Base-by-base conservation (phyloP, 257 asterid genomes). In the Eucommia ulmoides region DNA sequence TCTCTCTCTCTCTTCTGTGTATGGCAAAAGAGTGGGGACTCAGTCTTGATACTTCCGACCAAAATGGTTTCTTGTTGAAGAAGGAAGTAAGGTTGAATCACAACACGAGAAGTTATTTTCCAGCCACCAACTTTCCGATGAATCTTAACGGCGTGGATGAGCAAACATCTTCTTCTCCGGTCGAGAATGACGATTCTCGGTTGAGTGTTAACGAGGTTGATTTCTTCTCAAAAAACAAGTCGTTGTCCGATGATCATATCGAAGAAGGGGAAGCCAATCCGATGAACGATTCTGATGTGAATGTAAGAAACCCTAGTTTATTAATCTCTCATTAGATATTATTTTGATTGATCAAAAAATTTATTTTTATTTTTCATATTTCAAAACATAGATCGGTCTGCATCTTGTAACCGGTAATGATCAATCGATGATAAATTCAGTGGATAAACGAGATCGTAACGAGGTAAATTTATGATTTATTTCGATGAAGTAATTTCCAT, bases 1-100 rank as follows among this genome's bases (percentile, higher is more conserved):
- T 29, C 38, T 29, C 38, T 29, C 7, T 12, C 12, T 29, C 12
- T 12, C 12, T 29, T 29, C 12, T 29, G 38, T 29, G 19, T 42
- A 42, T 42, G 48, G 48, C 20, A 42, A 42, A 42, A 42, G 48
- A 16, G 2, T 42, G 48, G 48, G 48, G 48, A 16, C 20, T 42
- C 4, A 42, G 9, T 18, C 48, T 42, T 0, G 48, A 42, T 16
- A 42, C 7, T 16, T 42, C 48, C 9, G 48, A 42, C 6, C 48
- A 19, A 42, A 0, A 8, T 16, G 48, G 20, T 0, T 42, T 42
- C 8, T 42, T 42, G 3, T 42, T 2, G 3, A 38, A 14, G 3
- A 42, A 42, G 8, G 6, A 16, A 8, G 0, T 15, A 38, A 38
- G 15, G 45, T 38, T 38, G 45, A 38, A 0, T 15, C 8, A 15